A percentile compares a stretch with the other conserved stretches of the same genome.
Conservation (phyloP, 2,329 filamentous ascomycete genomes). For the Diplodia sapinea region DNA sequence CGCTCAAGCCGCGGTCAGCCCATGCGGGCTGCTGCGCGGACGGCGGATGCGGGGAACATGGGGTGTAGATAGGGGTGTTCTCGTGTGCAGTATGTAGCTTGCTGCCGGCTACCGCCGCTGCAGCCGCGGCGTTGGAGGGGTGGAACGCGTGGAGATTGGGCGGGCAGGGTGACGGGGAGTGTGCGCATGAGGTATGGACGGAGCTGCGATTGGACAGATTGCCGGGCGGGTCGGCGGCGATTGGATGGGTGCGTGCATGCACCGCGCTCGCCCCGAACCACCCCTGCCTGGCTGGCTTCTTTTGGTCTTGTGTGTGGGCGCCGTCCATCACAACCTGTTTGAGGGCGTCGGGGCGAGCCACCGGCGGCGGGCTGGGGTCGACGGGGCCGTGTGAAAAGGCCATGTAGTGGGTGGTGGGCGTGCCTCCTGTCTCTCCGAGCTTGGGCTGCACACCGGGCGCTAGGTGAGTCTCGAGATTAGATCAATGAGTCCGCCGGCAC, state of each 20-base stretch:
- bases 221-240: slow-evolving; percentile 2
- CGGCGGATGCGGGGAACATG: slow-evolving; percentile 25
- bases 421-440: slow-evolving; percentile 16
- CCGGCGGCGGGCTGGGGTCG: background rate
- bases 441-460: slow-evolving; percentile 22
- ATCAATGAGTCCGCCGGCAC: slow-evolving; percentile 6
- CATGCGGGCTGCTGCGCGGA: slow-evolving; percentile 5
- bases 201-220: background rate
- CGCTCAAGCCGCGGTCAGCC: slow-evolving; percentile 24
- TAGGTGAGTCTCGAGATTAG: slow-evolving; percentile 5
- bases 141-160: slow-evolving; percentile 7
- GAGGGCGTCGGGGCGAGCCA: slow-evolving; percentile 15
- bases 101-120: slow-evolving; percentile 18
- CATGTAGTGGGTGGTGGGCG: background rate
- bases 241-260: slow-evolving; percentile 16
- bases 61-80: background rate
- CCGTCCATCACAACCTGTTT: slow-evolving; percentile 16
- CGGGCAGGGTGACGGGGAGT: background rate
- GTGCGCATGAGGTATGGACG: slow-evolving; percentile 6
- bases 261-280: background rate
- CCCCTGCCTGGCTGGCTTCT: slow-evolving; percentile 15
- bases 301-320: slow-evolving; percentile 14
- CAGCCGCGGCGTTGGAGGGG: slow-evolving; percentile 13
- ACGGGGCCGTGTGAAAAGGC: background rate
- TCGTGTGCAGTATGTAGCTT: background rate